These are phyloP conservation scores for Lonicera japonica DNA, from an alignment of 129 eudicot genomes.

Conservation along the genomic window DNA sequence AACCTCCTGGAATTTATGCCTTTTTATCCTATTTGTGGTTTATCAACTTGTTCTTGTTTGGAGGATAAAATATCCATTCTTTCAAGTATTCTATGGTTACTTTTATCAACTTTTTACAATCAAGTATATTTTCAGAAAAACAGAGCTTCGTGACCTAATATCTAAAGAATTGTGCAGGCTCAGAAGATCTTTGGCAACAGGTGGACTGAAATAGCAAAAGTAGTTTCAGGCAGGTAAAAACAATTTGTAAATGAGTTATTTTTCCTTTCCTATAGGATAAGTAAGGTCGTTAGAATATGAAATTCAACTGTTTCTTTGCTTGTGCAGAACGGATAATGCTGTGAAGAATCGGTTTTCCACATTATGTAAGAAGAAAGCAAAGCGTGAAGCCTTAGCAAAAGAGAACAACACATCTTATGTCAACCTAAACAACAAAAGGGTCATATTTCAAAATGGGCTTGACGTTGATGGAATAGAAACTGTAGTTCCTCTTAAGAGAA, in stretches of 20 bases:
- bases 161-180: constrained; percentile 52
- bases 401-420: constrained; percentile 53
- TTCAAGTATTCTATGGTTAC: neutral
- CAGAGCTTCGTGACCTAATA: constrained; percentile 17
- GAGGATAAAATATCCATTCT: neutral
- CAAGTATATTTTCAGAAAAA: neutral
- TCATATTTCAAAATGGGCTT: constrained; percentile 41
- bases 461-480: constrained; percentile 31
- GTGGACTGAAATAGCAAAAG: constrained; percentile 99
- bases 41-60: neutral
- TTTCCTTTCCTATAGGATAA: neutral
- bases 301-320: neutral
- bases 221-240: constrained; percentile 93
- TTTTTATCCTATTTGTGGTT: neutral
- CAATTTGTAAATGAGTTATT: neutral
- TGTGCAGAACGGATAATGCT: constrained; percentile 82
- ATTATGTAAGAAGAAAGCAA: constrained; percentile 77
- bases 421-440: constrained; percentile 64
- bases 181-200: constrained; percentile 92
- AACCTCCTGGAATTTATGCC: neutral
- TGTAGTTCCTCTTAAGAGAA: constrained; percentile 45
- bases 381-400: constrained; percentile 63
- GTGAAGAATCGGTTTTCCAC: constrained; percentile 93
- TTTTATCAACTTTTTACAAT: neutral
- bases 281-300: neutral